Evolutionary conservation across 2,329 filamentous ascomycete genomes (phyloP).

Genomic region (Penicillium sp.): DNA sequence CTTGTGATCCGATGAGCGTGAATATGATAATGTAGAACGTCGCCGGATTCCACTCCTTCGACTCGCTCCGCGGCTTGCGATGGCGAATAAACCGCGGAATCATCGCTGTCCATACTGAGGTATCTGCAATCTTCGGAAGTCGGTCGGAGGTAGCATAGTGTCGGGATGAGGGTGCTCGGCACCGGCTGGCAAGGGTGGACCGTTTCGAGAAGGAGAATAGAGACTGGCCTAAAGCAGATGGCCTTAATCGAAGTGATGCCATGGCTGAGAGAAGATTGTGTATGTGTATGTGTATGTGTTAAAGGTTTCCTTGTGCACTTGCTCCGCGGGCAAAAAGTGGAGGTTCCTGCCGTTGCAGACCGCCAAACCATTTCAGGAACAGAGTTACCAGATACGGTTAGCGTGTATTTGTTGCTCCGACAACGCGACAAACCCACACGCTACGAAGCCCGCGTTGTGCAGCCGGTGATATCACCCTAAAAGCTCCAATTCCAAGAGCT

Average conservation of each 20-base stretch:
- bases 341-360: conserved; percentile 14
- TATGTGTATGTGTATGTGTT: too few relatives aligned
- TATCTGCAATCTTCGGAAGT: conserved; percentile 54
- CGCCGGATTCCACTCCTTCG: conserved; percentile 76
- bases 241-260: conserved; percentile 21
- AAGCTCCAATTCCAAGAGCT: conserved; percentile 20
- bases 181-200: conserved; percentile 8
- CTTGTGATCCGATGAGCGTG: conserved; percentile 89
- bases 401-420: conserved; percentile 34
- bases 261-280: conserved; percentile 13
- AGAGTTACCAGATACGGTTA: conserved; percentile 22
- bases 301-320: too few relatives aligned
- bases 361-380: too few relatives aligned
- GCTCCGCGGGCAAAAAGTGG: conserved; percentile 12
- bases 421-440: conserved; percentile 25
- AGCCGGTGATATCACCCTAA: conserved; percentile 26
- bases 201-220: conserved; percentile 2
- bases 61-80: conserved; percentile 33
- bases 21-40: conserved; percentile 84
- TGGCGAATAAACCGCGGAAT: conserved; percentile 63
- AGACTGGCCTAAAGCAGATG: conserved; percentile 15
- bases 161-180: conserved; percentile 10
- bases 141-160: conserved; percentile 27
- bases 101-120: conserved; percentile 71
- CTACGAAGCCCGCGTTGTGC: not conserved